Evolutionary conservation across 441 rosid species (phyloP).

Genomic region (Kokia cookei): DNA sequence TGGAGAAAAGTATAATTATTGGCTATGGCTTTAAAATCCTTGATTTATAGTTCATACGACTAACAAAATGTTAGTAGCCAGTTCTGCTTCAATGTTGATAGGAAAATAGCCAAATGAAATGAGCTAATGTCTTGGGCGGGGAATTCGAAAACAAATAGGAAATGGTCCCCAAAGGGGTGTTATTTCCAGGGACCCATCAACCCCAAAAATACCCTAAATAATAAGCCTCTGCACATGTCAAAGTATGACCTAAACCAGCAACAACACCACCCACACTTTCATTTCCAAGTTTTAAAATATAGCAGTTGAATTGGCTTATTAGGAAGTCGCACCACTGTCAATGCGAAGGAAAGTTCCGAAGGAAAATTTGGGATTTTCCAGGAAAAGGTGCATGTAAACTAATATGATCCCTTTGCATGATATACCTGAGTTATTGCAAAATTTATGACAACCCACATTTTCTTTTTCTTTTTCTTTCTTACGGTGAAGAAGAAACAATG

Average conservation of each 20-base stretch:
- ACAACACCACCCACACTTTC: constrained; percentile 9
- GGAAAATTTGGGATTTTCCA: neutral
- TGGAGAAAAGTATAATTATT: neutral
- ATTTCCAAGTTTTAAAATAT: neutral
- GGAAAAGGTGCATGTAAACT: neutral
- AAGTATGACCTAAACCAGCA: neutral
- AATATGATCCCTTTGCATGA: neutral
- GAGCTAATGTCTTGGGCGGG: neutral
- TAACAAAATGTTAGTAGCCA: neutral
- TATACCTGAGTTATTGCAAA: too few relatives aligned
- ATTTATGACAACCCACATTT: too few relatives aligned
- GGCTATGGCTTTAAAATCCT: neutral
- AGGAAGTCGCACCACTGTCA: neutral
- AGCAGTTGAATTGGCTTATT: neutral
- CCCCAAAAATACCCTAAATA: neutral
- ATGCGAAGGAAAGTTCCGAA: constrained; percentile 10
- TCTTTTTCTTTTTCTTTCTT: too few relatives aligned
- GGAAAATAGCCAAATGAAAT: neutral
- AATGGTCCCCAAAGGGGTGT: neutral
- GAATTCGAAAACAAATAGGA: neutral
- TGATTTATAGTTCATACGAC: neutral
- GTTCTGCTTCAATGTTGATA: neutral
- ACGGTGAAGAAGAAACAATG: too few relatives aligned
- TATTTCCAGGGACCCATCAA: neutral
- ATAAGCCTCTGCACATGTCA: constrained; percentile 6